Conservation (phyloP, 331 rosid species). For the Ulmus americana region DNA sequence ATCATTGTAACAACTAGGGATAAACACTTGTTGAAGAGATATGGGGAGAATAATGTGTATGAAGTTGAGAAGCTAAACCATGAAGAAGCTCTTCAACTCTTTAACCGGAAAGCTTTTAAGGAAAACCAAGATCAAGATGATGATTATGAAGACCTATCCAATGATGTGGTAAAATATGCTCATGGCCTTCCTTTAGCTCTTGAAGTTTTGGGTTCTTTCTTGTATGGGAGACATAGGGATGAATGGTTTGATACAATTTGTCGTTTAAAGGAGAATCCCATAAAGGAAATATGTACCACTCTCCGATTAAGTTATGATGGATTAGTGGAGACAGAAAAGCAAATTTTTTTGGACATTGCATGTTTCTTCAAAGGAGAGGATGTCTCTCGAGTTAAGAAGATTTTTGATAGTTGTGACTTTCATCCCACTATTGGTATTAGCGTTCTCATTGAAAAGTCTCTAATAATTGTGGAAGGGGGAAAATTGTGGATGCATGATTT, state of each 20-base stretch:
- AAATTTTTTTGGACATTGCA: neutral
- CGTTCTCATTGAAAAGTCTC: neutral
- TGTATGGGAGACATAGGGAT: neutral
- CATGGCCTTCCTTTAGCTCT: neutral
- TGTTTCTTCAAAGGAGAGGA: slow-evolving; percentile 8
- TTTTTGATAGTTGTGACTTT: neutral
- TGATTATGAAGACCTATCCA: neutral
- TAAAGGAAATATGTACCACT: neutral
- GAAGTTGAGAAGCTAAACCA: neutral
- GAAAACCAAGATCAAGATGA: neutral
- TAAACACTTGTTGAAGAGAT: neutral
- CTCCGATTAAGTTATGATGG: neutral
- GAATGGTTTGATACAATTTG: neutral
- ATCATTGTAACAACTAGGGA: neutral
- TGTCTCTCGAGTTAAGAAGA: neutral
- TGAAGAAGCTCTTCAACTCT: neutral
- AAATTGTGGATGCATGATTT: slow-evolving; percentile 14
- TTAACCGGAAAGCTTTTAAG: neutral
- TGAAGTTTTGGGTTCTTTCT: neutral
- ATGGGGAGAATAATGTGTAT: neutral
- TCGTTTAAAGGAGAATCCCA: neutral
- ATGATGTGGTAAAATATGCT: neutral
- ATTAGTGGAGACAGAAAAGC: neutral
- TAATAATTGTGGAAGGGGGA: neutral
- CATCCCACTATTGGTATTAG: neutral